phyloP scores from a whole-genome alignment of 2,329 filamentous ascomycete species.

The Coniochaeta hoffmannii region DNA sequence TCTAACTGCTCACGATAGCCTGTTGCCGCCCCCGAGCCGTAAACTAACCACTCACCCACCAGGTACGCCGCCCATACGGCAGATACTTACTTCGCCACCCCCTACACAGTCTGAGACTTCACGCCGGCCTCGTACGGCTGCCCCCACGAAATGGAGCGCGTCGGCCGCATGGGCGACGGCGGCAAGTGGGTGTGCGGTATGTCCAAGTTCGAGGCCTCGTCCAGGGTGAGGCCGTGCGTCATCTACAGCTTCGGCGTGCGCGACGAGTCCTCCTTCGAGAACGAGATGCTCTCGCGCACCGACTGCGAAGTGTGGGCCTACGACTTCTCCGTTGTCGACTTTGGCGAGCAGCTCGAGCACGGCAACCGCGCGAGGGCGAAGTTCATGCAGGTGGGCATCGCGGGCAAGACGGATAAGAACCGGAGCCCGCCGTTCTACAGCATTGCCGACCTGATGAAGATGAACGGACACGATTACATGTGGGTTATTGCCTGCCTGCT shows the following conservation, averaged over 20 bases:
- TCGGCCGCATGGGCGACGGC: conserved; percentile 31
- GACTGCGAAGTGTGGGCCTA: conserved; percentile 30
- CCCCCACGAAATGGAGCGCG: conserved; percentile 30
- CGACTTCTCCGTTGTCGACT: conserved; percentile 27
- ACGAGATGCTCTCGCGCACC: conserved; percentile 26
- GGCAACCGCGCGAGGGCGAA: conserved; percentile 17
- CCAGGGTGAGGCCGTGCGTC: conserved; percentile 16
- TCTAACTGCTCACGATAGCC: not conserved
- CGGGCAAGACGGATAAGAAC: conserved; percentile 17
- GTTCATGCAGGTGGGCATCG: conserved; percentile 25
- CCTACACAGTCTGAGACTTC: conserved; percentile 32
- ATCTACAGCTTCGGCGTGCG: conserved; percentile 31
- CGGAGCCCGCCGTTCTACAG: conserved; percentile 22
- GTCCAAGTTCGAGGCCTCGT: conserved; percentile 23
- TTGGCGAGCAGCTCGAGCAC: conserved; percentile 19
- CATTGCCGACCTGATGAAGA: conserved; percentile 27
- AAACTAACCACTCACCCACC: conserved; percentile 13
- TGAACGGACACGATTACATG: conserved; percentile 29
- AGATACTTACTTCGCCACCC: conserved; percentile 14
- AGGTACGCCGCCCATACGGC: conserved; percentile 5
- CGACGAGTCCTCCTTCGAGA: conserved; percentile 30
- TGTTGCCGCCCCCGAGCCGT: not conserved
- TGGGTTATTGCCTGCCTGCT: not conserved
- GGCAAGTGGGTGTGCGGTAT: conserved; percentile 36
- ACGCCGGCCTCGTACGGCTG: conserved; percentile 29